Evolutionary conservation across 179 eudicot genomes (phyloP).

Genomic region (Silene coronaria): DNA sequence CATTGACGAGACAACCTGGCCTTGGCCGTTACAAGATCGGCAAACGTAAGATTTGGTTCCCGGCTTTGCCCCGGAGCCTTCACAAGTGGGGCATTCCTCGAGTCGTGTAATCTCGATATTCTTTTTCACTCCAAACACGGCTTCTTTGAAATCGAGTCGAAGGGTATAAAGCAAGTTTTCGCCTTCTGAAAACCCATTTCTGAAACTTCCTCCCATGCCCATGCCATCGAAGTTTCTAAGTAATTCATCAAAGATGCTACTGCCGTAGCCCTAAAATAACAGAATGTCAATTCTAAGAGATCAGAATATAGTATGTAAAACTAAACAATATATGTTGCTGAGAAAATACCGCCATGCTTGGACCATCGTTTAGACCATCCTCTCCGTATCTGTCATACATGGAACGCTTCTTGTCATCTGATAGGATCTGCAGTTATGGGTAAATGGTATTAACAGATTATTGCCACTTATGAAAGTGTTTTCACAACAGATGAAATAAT

Average conservation of each 20-base stretch:
- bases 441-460: background rate
- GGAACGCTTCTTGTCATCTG: slow-evolving; percentile 93
- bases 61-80: slow-evolving; percentile 80
- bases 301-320: background rate
- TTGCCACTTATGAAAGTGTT: background rate
- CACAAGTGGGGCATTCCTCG: slow-evolving; percentile 67
- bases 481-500: background rate
- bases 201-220: slow-evolving; percentile 70
- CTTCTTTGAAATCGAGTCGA: slow-evolving; percentile 68
- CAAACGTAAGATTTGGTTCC: slow-evolving; percentile 61
- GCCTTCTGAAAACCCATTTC: slow-evolving; percentile 58
- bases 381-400: slow-evolving; percentile 85
- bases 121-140: slow-evolving; percentile 77
- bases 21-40: slow-evolving; percentile 73
- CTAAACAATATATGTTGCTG: background rate
- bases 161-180: slow-evolving; percentile 66
- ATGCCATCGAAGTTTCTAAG: slow-evolving; percentile 68
- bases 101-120: slow-evolving; percentile 70
- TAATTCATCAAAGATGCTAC: slow-evolving; percentile 72
- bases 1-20: slow-evolving; percentile 72
- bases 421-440: slow-evolving; percentile 52
- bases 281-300: background rate
- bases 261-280: slow-evolving; percentile 65
- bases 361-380: slow-evolving; percentile 85
- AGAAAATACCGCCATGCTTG: slow-evolving; percentile 59